Evolutionary conservation across 2,329 filamentous ascomycete species (phyloP).

Genomic region (Endoconidiophora laricicola): DNA sequence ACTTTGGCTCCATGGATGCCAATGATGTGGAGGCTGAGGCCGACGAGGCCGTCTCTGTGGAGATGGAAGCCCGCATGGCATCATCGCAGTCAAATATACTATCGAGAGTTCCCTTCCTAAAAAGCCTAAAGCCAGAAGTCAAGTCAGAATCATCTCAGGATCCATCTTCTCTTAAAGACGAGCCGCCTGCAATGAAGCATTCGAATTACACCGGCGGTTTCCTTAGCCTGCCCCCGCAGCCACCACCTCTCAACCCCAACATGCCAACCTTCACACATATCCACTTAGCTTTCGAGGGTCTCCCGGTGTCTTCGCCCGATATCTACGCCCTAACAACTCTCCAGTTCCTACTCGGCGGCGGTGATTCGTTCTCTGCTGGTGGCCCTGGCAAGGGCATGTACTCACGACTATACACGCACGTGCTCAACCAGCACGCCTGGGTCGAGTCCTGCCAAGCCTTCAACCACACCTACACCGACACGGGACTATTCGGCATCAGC

Average conservation of each 20-base stretch:
- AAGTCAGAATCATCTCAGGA: constrained; percentile 29
- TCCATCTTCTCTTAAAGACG: constrained; percentile 24
- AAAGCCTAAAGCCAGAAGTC: constrained; percentile 63
- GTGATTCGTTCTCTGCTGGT: constrained; percentile 90
- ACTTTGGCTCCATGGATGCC: constrained; percentile 76
- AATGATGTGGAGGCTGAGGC: constrained; percentile 17
- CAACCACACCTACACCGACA: constrained; percentile 95
- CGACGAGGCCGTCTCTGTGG: constrained; percentile 27
- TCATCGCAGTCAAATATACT: constrained; percentile 37
- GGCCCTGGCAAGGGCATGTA: constrained; percentile 99
- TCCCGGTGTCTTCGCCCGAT: constrained; percentile 77
- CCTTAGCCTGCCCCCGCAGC: constrained; percentile 65
- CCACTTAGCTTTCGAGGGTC: constrained; percentile 86
- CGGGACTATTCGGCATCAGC: constrained; percentile 85
- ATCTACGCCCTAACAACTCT: constrained; percentile 93
- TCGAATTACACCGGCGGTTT: constrained; percentile 73
- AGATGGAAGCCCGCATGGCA: constrained; percentile 36
- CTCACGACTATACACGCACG: constrained; percentile 90
- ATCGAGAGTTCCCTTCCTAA: constrained; percentile 77
- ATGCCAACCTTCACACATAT: constrained; percentile 77
- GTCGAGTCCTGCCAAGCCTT: constrained; percentile 91
- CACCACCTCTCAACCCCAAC: constrained; percentile 60
- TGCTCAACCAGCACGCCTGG: constrained; percentile 94
- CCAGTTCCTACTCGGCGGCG: constrained; percentile 87
- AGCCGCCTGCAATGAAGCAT: constrained; percentile 50